Evolutionary conservation across 768 basidiomycete genomes (phyloP), one percentile per base, ranked within the genome.

Genomic region (Mrakia gelida): DNA sequence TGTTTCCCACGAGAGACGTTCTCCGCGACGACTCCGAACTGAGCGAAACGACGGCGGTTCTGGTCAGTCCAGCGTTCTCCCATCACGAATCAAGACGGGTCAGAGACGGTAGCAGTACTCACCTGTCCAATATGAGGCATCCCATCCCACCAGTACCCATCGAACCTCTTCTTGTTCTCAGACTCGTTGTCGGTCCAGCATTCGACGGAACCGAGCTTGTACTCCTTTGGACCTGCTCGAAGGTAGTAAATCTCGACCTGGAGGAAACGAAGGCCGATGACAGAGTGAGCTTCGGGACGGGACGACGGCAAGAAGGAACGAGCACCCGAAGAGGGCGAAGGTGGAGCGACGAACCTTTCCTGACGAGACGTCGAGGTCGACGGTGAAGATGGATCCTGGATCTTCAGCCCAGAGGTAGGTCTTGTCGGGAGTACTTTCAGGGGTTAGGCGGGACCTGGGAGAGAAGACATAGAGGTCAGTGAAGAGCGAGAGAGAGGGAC

Each of bases 121-220:
- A 68, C 32, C 65, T 68, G 65, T 32, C 65, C 65, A 2, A 68
- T 26, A 68, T 68, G 65, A 30, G 65, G 65, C 65, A 68, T 68
- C 34, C 65, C 32, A 11, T 68, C 65, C 21, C 38, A 32, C 65
- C 65, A 68, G 34, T 32, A 68, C 38, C 65, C 65, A 41, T 68
- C 65, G 10, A 68, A 68, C 38, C 65, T 34, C 65, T 41, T 32
- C 38, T 23, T 38, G 32, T 18, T 32, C 65, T 68, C 65, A 3
- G 32, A 3, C 9, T 34, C 65, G 11, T 68, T 15, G 38, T 68
- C 65, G 65, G 43, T 41, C 65, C 65, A 68, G 38, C 65, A 68
- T 21, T 38, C 34, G 15, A 68, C 65, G 34, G 32, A 38, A 9
- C 65, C 65, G 32, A 68, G 38, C 32, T 34, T 21, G 38, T 68